Percentiles rank a stretch among this genome's conserved stretches.
Conservation (phyloP, 805 yeast genomes). For the Ogataea minuta region DNA sequence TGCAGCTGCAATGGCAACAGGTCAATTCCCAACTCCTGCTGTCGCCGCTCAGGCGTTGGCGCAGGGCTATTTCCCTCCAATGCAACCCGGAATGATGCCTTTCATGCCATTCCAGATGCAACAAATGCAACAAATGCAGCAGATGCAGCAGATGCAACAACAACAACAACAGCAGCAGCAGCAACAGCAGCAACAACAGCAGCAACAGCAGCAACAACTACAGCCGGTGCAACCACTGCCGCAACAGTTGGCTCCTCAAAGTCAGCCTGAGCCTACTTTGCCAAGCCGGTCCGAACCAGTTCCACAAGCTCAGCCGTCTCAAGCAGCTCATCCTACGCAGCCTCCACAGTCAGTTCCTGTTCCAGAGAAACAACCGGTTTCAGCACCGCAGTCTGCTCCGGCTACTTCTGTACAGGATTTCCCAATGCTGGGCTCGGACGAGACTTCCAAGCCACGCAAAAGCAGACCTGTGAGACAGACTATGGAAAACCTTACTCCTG, state of each 20-base stretch:
- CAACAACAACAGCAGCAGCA: conserved; percentile 15
- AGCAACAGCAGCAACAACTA: conserved; percentile 21
- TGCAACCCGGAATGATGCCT: conserved; percentile 27
- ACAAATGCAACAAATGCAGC: conserved; percentile 15
- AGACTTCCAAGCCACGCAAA: conserved; percentile 6
- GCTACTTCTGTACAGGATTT: conserved; percentile 1
- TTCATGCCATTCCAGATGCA: conserved; percentile 21
- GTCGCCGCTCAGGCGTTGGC: conserved; percentile 34
- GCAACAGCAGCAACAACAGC: conserved; percentile 14
- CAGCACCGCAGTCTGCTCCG: too few relatives aligned
- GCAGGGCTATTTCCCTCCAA: conserved; percentile 29
- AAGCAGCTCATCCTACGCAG: conserved; percentile 15
- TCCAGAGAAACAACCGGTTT: too few relatives aligned
- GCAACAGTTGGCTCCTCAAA: conserved; percentile 16
- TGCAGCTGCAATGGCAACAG: conserved; percentile 33
- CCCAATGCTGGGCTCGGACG: conserved; percentile 14
- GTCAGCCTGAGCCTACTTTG: conserved; percentile 21
- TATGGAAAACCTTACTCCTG: conserved; percentile 54
- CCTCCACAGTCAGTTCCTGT: conserved; percentile 12
- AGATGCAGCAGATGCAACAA: conserved; percentile 14
- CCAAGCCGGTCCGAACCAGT: conserved; percentile 19
- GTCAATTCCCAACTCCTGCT: conserved; percentile 32
- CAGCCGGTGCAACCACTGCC: conserved; percentile 24
- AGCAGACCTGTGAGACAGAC: conserved; percentile 33
- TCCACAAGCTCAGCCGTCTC: conserved; percentile 19